These are phyloP conservation scores for Phragmites australis DNA, from an alignment of 176 grass and related monocot genomes.

Conservation along the genomic window DNA sequence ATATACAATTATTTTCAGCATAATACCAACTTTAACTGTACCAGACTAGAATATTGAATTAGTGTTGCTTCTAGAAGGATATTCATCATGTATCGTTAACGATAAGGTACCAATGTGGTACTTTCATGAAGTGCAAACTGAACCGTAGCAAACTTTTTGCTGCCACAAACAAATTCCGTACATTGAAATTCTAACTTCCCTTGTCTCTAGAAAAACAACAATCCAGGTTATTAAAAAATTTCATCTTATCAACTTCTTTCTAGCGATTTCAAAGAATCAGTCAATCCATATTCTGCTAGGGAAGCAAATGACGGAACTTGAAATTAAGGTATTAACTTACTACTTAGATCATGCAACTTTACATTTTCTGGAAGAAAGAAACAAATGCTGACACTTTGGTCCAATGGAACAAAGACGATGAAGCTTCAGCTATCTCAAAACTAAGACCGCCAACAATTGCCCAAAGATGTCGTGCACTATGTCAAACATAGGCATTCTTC, in stretches of 20 bases:
- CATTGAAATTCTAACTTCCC: neutral
- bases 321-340: neutral
- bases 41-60: neutral
- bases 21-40: neutral
- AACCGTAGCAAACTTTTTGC: neutral
- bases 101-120: neutral
- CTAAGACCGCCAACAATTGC: neutral
- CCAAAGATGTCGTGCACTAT: neutral
- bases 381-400: conserved; percentile 8
- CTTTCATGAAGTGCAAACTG: conserved; percentile 1
- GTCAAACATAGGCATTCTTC: neutral
- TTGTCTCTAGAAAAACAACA: neutral
- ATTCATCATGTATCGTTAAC: neutral
- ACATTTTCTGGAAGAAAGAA: neutral
- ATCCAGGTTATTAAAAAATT: neutral
- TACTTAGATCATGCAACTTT: neutral
- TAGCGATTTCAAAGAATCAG: neutral
- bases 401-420: neutral
- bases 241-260: conserved; percentile 5
- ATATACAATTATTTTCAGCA: neutral
- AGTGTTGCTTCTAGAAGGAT: neutral
- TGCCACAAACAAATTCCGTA: neutral
- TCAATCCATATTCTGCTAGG: conserved; percentile 4
- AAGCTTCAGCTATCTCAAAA: neutral
- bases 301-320: neutral